Evolutionary conservation across 2,329 filamentous ascomycete species (phyloP), one percentile per base, ranked within the genome.

Genomic region (Hymenoscyphus scutula): DNA sequence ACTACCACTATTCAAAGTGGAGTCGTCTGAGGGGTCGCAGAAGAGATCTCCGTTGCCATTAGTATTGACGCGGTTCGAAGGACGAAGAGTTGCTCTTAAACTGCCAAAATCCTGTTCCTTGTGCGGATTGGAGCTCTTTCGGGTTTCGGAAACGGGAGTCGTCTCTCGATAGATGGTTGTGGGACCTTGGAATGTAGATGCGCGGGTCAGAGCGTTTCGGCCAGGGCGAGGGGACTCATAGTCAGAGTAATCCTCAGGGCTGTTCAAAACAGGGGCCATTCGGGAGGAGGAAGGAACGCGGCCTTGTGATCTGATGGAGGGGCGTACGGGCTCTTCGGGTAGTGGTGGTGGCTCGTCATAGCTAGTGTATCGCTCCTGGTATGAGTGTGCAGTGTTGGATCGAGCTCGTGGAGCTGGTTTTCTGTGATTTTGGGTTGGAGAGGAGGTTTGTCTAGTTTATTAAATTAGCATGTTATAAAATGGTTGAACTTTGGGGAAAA

Each of bases 321-420:
- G 80, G 27, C 85, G 81, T 53, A 72, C 70, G 2, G 69, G 68
- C 58, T 72, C 72, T 30, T 83, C 80, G 29, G 81, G 78, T 25
- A 72, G 72, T 60, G 74, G 76, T 2, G 71, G 75, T 19, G 79
- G 76, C 25, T 81, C 77, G 67, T 87, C 84, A 68, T 79, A 78
- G 7, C 80, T 77, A 62, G 82, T 81, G 73, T 82, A 84, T 64
- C 85, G 82, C 62, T 88, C 84, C 63, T 78, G 79, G 73, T 85
- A 86, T 30, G 85, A 86, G 72, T 87, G 83, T 25, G 85, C 84
- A 13, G 86, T 89, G 71, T 84, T 87, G 54, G 85, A 86, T 58
- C 86, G 82, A 62, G 85, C 82, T 65, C 86, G 64, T 19, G 64
- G 63, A 30, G 55, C 62, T 37, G 64, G 67, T 55, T 70, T 65